Evolutionary conservation across 2,329 filamentous ascomycete species (phyloP), one percentile per base, ranked within the genome.

Genomic region (Cytospora mali): DNA sequence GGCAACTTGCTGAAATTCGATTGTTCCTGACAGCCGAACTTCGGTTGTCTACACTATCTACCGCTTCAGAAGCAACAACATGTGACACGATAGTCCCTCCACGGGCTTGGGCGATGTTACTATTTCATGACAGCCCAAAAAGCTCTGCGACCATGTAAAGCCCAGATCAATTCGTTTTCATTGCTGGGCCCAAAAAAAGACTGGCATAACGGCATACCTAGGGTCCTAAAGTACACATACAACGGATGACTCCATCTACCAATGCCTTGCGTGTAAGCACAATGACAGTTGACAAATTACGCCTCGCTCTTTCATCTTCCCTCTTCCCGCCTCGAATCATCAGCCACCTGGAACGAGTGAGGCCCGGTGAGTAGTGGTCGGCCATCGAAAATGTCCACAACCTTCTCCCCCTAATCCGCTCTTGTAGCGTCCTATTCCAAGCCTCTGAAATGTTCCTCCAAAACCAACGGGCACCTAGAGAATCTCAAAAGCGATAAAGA

Each of bases 151-250:
- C 13, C 9, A 10, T 9, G 27, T 23, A 39, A 21, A 21, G 23
- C 23, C 13, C 21, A n/a, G 23, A 49, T 42, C 53, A 27, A 48
- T 48, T 51, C 39, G 10, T 31, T 48, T 48, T 18, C 35, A 23
- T 50, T 39, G 35, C 39, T 42, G 50, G 35, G 35, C 31, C 25
- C 11, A 18, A 21, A 27, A 23, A 23, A 13, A 7, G 25, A 23
- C 42, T 53, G 49, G 54, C 54, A 54, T 55, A 39, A 54, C 27
- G 56, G 55, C 61, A 60, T 53, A 60, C 56, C 31, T 55, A 55
- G 50, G 55, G 52, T 55, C 35, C 55, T 58, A 50, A 53, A n/a
- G 23, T 53, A 55, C 52, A 60, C 49, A 49, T 23, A 49, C 39
- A 33, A 51, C 31, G 27, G 23, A 50, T 39, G 27, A 31, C 18